Conservation (phyloP, 768 basidiomycete genomes). For the Podaxis mareebaensis region DNA sequence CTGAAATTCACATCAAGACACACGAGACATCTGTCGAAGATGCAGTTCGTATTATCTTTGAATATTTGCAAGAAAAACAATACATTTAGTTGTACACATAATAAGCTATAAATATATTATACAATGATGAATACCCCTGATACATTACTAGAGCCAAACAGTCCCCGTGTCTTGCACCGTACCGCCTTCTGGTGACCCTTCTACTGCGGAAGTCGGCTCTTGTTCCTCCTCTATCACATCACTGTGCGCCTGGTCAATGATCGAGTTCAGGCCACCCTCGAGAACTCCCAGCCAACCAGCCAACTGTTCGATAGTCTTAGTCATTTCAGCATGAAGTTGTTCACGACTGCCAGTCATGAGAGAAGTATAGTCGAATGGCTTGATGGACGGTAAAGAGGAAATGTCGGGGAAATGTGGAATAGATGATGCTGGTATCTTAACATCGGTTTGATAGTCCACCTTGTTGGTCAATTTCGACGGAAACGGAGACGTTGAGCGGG, state of each 20-base stretch:
- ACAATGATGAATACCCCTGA: background rate
- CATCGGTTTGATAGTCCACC: slow-evolving; percentile 1
- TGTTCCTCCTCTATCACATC: slow-evolving; percentile 69
- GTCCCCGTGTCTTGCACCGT: background rate
- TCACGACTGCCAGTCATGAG: slow-evolving; percentile 47
- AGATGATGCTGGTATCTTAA: background rate
- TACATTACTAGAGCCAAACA: background rate
- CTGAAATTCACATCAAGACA: slow-evolving; percentile 94
- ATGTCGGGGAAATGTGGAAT: background rate
- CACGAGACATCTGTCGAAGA: slow-evolving; percentile 75
- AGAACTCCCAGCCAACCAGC: slow-evolving; percentile 74
- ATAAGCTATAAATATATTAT: slow-evolving; percentile 1
- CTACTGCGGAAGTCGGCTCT: slow-evolving; percentile 31
- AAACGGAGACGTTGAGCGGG: slow-evolving; percentile 5
- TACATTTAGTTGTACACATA: slow-evolving; percentile 41
- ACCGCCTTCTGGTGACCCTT: slow-evolving; percentile 8
- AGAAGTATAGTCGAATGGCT: slow-evolving; percentile 67
- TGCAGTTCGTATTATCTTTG: slow-evolving; percentile 75
- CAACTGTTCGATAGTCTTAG: slow-evolving; percentile 72
- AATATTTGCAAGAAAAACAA: slow-evolving; percentile 72
- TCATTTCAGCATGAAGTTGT: slow-evolving; percentile 65
- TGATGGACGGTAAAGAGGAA: slow-evolving; percentile 29
- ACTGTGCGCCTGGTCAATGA: slow-evolving; percentile 55
- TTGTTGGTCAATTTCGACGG: background rate
- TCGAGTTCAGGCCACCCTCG: slow-evolving; percentile 66